Conservation (phyloP, 495 filamentous ascomycete genomes). For the Neurospora sublineolata region DNA sequence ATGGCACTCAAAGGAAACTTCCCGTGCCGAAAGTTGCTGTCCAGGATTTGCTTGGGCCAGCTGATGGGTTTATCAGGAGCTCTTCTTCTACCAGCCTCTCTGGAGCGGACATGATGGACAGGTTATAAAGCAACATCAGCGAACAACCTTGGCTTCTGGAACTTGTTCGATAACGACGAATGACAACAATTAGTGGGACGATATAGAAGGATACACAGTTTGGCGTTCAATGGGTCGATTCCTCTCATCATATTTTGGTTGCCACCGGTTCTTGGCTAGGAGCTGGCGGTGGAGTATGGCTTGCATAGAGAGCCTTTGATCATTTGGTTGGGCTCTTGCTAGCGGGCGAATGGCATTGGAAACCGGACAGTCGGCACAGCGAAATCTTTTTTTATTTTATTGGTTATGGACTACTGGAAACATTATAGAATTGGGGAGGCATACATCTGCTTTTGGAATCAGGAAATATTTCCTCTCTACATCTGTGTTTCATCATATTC, state of each 20-base stretch:
- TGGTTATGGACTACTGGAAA: constrained; percentile 2
- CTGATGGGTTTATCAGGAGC: constrained; percentile 47
- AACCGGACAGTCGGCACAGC: constrained; percentile 2
- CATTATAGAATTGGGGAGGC: background rate
- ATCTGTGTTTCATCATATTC: background rate
- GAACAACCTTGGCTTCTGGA: background rate
- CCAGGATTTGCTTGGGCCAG: constrained; percentile 66
- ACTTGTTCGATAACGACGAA: background rate
- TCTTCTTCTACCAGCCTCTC: constrained; percentile 37
- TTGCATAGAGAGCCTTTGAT: background rate
- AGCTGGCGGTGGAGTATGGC: background rate
- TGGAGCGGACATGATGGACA: constrained; percentile 31
- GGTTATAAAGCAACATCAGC: constrained; percentile 13
- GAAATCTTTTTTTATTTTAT: constrained; percentile 1
- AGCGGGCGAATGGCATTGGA: constrained; percentile 1
- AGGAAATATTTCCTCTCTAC: background rate
- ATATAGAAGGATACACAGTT: constrained; percentile 9
- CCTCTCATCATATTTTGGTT: background rate
- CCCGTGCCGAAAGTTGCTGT: constrained; percentile 83
- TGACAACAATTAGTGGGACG: constrained; percentile 1
- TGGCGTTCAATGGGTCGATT: background rate
- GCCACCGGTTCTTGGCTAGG: background rate
- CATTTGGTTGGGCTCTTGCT: constrained; percentile 1
- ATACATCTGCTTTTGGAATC: background rate
- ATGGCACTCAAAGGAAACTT: constrained; percentile 84